Percentiles rank a stretch among this genome's conserved stretches.
These are phyloP conservation scores for Corymbia citriodora DNA, from an alignment of 441 rosid genomes.

Conservation along the genomic window DNA sequence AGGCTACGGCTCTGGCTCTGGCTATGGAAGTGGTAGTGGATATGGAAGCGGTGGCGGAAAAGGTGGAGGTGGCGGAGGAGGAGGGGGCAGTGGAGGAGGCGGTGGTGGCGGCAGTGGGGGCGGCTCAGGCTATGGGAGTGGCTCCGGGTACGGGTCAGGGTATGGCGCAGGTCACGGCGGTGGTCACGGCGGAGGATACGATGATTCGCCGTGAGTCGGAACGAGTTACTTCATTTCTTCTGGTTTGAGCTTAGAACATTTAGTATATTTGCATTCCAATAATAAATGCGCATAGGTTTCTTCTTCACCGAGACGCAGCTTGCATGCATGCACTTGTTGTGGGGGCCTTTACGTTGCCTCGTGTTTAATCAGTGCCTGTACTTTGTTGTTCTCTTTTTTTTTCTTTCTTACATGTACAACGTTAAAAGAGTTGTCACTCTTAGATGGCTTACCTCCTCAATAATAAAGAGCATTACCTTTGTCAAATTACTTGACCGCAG, in stretches of 20 bases:
- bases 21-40: conserved; percentile 29
- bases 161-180: conserved; percentile 15
- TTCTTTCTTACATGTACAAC: neutral
- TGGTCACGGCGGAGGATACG: conserved; percentile 8
- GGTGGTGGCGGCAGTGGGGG: conserved; percentile 32
- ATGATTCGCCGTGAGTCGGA: neutral
- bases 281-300: neutral
- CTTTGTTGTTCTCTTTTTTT: no score
- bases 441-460: neutral
- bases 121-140: conserved; percentile 24
- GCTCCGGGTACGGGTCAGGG: conserved; percentile 12
- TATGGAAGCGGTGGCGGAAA: conserved; percentile 23
- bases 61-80: conserved; percentile 34
- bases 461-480: neutral
- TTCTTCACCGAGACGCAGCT: neutral
- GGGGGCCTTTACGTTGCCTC: neutral
- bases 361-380: neutral
- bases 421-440: neutral
- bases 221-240: neutral
- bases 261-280: neutral
- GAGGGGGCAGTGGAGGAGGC: conserved; percentile 21
- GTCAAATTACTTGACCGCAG: neutral
- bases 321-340: neutral
- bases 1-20: conserved; percentile 35
- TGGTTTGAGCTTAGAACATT: neutral